These are phyloP conservation scores for Amaranthus hypochondriacus DNA, from an alignment of 148 eudicot species.

Conservation along the genomic window DNA sequence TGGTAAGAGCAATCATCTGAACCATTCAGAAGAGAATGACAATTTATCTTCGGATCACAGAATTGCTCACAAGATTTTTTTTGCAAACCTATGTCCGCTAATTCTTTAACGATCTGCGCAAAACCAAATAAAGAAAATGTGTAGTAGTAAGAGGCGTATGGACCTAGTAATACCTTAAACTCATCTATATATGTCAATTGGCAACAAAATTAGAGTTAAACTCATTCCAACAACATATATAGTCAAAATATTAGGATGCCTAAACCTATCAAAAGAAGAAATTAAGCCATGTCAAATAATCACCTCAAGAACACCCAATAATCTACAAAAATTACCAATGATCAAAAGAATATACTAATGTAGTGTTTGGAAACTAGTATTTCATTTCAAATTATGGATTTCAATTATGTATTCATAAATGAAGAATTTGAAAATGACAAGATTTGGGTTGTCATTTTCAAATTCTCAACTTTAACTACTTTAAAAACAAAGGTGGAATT, in stretches of 20 bases:
- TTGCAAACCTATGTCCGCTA: conserved; percentile 21
- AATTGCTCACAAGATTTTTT: conserved; percentile 30
- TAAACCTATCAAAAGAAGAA: not conserved
- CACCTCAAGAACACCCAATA: not conserved
- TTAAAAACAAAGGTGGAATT: too few relatives aligned
- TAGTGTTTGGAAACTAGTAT: too few relatives aligned
- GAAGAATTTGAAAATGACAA: too few relatives aligned
- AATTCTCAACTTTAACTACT: too few relatives aligned
- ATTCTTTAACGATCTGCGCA: conserved; percentile 33
- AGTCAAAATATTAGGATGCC: not conserved
- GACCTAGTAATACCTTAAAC: conserved; percentile 7
- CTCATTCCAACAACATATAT: not conserved
- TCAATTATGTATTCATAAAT: too few relatives aligned
- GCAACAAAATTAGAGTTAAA: not conserved
- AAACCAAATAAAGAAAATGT: conserved; percentile 18
- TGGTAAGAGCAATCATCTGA: conserved; percentile 40
- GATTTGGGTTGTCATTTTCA: too few relatives aligned
- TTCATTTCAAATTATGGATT: too few relatives aligned
- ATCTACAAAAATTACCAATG: not conserved
- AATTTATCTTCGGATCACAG: conserved; percentile 33
- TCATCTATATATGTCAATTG: not conserved
- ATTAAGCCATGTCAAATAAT: not conserved
- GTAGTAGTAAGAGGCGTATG: conserved; percentile 9
- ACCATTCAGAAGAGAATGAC: conserved; percentile 34
- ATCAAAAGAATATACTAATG: not conserved